Base-by-base conservation (phyloP, 2,329 filamentous ascomycete species). In the Claviceps sorghi region DNA sequence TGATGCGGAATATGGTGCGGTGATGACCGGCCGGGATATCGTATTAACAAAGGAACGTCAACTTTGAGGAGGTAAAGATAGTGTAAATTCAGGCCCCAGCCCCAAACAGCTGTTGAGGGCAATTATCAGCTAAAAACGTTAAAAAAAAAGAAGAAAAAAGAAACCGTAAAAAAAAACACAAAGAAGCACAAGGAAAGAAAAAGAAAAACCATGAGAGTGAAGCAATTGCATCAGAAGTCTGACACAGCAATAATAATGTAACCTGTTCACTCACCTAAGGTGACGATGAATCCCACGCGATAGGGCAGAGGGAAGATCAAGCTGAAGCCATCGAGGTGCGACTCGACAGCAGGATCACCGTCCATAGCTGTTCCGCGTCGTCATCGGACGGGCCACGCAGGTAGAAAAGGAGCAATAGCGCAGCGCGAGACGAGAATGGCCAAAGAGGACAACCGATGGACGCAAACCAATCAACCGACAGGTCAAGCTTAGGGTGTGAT, bases 51-150 rank as follows among this genome's bases (percentile, higher is more conserved):
- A 21, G 88, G 86, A 52, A 95, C 86, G 68, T 96, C 88, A 71
- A 98, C 94, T 65, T 86, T 86, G 62, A 82, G 74, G 54, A 80
- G 70, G 61, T 84, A 77, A 55, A 97, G 82, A 70, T 88, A 90
- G 65, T 96, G 89, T 42, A 97, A 80, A 71, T 96, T 97, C 60
- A 86, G 69, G 58, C 84, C 89, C 89, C 91, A 98, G 65, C 88
- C 89, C 91, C 91, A 97, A 62, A 95, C 83, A 60, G 88, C 89
- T 94, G 58, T 55, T 55, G 13, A 19, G n/a, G 32, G n/a, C 38
- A 29, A 47, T 21, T 11, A 32, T 54, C 40, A 52, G 50, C 17
- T 38, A 26, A 26, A 21, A 13, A 26, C 5, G 13, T 11, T 11
- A 15, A n/a, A 30, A 30, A 45, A 46, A 29, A 46, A 10, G 4